phyloP scores from a whole-genome alignment of 331 rosid species.

The Rosa hybrid region DNA sequence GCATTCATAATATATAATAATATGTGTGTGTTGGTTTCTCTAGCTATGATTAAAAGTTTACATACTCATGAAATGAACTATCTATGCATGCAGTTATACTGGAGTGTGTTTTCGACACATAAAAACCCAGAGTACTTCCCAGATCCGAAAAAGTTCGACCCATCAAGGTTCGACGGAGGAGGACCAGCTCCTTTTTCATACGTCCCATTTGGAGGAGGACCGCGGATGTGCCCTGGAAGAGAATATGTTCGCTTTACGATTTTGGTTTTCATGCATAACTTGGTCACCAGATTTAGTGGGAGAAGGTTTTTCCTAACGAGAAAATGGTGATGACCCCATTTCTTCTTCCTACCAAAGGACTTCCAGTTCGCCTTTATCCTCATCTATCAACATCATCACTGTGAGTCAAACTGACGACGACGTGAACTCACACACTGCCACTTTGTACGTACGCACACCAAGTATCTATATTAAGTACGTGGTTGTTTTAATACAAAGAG shows the following conservation, averaged over 20 bases:
- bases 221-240: not conserved
- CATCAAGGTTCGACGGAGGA: not conserved
- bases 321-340: not conserved
- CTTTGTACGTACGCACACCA: too few relatives aligned
- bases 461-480: too few relatives aligned
- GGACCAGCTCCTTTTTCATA: not conserved
- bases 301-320: not conserved
- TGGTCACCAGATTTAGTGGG: not conserved
- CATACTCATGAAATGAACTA: not conserved
- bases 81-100: not conserved
- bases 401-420: not conserved
- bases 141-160: not conserved
- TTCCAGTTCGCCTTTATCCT: not conserved
- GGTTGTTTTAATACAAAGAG: too few relatives aligned
- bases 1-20: not conserved
- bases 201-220: constrained; percentile 18
- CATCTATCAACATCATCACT: not conserved
- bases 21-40: not conserved
- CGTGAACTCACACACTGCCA: not conserved
- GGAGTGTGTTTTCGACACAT: not conserved
- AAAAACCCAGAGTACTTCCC: not conserved
- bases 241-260: not conserved
- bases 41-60: not conserved
- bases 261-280: not conserved
- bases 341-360: not conserved